Conservation (phyloP, 2,329 filamentous ascomycete species). For the Fusarium pseudonygamai region DNA sequence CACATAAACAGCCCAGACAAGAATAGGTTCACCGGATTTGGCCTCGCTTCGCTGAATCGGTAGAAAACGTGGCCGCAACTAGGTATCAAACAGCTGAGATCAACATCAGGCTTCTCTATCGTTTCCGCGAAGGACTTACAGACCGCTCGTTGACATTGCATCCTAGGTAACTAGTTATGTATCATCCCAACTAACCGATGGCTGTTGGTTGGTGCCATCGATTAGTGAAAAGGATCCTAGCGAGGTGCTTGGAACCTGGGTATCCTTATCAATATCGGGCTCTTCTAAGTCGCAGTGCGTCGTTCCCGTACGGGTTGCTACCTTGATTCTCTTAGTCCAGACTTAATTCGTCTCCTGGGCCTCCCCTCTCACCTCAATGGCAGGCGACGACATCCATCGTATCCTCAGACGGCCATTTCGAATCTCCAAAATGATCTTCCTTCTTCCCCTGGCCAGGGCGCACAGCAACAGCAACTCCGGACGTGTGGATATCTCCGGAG, state of each 20-base stretch:
- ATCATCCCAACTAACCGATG: constrained; percentile 26
- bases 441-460: constrained; percentile 22
- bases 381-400: constrained; percentile 18
- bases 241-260: not conserved
- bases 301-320: constrained; percentile 36
- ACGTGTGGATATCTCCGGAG: constrained; percentile 11
- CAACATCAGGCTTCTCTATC: constrained; percentile 8
- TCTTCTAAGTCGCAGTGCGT: constrained; percentile 26
- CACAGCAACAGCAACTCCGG: not conserved
- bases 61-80: constrained; percentile 1
- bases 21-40: not conserved
- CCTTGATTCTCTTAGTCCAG: constrained; percentile 23
- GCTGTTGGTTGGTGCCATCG: constrained; percentile 21
- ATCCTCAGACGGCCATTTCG: constrained; percentile 18
- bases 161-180: constrained; percentile 9
- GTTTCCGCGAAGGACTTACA: not conserved
- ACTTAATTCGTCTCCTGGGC: constrained; percentile 30
- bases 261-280: constrained; percentile 24
- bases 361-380: constrained; percentile 25
- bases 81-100: constrained; percentile 6
- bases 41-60: not conserved
- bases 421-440: constrained; percentile 40
- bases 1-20: constrained; percentile 9
- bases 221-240: constrained; percentile 7
- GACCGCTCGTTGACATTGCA: constrained; percentile 18